Base-by-base conservation (phyloP, 1,139 yeast genomes). In the Scheffersomyces insectosa region DNA sequence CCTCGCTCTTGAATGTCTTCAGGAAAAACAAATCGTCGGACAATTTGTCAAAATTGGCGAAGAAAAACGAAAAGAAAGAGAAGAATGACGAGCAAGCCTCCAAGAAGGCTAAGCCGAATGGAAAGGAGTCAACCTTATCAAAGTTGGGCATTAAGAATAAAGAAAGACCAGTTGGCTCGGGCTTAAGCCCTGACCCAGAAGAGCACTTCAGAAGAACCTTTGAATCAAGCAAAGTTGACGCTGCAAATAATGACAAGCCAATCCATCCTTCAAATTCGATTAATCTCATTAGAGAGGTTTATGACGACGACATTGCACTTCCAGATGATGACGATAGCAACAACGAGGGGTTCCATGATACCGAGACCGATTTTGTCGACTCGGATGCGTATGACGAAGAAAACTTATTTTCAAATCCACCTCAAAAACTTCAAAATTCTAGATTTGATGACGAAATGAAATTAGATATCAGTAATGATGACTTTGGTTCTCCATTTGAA, bases 401-500 rank as follows among this genome's bases (percentile, higher is more conserved):
- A 12, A 66, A 65, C 43, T 54, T 66, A 32, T 44, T 44, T 12
- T 47, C 54, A 28, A 51, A 64, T 43, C 70, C 72, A 4, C 68
- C 75, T 1, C 59, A 42, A 4, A 61, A 64, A 42, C 39, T 64
- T 15, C 33, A 51, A 5, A 57, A 57, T 34, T 42, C 54, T 8
- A 48, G 60, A 14, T 63, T 49, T 45, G 70, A 63, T 34, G 65
- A 68, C 43, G 75, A 69, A 53, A 65, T 68, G 55, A 49, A 50
- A 29, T 50, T 61, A 37, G 39, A 33, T 5, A 14, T 39, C 12
- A 41, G 16, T 3, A 34, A 29, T n/a, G 45, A 41, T 4, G 43
- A 43, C 25, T 68, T 68, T 50, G 75, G 72, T 2, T 65, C 70
- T 9, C 75, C 75, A 4, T 67, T 66, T 42, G 59, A 62, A 35